phyloP scores from a whole-genome alignment of 2,329 filamentous ascomycete genomes.

The Hymenoscyphus linearis region DNA sequence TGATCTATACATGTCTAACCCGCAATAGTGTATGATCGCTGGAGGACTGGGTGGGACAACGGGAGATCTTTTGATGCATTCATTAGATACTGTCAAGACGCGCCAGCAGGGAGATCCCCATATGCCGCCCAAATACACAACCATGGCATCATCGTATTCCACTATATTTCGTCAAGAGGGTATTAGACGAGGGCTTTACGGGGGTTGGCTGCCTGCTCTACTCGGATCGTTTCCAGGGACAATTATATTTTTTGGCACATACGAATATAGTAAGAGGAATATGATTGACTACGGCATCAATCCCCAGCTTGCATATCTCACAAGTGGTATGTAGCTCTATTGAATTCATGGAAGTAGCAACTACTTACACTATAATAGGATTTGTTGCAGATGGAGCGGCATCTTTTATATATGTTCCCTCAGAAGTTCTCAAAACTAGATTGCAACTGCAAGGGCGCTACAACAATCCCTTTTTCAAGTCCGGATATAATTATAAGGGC shows the following conservation, averaged over 20 bases:
- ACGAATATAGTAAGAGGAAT: slow-evolving; percentile 88
- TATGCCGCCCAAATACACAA: slow-evolving; percentile 87
- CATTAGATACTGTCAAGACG: slow-evolving; percentile 96
- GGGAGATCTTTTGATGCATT: slow-evolving; percentile 98
- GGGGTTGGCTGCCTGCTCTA: slow-evolving; percentile 87
- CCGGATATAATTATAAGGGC: slow-evolving; percentile 91
- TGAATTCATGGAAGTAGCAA: neutral
- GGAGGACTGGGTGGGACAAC: slow-evolving; percentile 89
- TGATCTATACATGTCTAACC: slow-evolving; percentile 17
- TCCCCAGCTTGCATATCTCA: slow-evolving; percentile 78
- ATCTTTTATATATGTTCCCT: slow-evolving; percentile 90
- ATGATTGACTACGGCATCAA: slow-evolving; percentile 82
- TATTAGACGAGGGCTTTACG: slow-evolving; percentile 77
- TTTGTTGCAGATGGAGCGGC: slow-evolving; percentile 89
- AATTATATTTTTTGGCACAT: slow-evolving; percentile 90
- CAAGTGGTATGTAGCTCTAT: slow-evolving; percentile 56
- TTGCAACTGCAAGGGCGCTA: slow-evolving; percentile 90
- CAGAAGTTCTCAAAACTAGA: slow-evolving; percentile 96
- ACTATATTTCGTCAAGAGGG: slow-evolving; percentile 94
- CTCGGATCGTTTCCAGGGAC: slow-evolving; percentile 91
- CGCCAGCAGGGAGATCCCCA: slow-evolving; percentile 94
- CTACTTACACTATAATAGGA: slow-evolving; percentile 44
- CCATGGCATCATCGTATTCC: slow-evolving; percentile 82
- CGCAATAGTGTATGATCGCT: slow-evolving; percentile 78
- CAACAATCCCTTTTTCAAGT: slow-evolving; percentile 91